Conservation (phyloP, 352 stramenopile species). For the Phytophthora agathidicida region DNA sequence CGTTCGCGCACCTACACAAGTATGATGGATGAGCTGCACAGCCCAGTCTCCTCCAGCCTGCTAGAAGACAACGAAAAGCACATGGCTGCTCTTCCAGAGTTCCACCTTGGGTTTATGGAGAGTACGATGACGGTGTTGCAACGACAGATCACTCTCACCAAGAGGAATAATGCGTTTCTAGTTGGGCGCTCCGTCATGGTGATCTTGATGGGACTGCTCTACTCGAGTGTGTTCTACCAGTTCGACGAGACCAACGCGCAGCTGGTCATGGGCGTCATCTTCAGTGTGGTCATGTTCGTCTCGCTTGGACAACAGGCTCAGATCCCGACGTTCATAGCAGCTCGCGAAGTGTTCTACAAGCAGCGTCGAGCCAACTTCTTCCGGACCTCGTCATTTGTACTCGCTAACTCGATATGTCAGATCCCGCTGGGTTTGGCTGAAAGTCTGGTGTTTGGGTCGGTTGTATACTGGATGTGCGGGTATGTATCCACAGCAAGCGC, state of each 20-base stretch:
- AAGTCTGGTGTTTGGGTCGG: slow-evolving; percentile 70
- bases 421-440: slow-evolving; percentile 50
- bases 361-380: slow-evolving; percentile 83
- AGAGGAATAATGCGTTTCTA: slow-evolving; percentile 41
- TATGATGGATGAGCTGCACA: slow-evolving; percentile 20
- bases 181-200: slow-evolving; percentile 35
- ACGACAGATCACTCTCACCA: slow-evolving; percentile 50
- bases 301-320: slow-evolving; percentile 65
- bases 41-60: slow-evolving; percentile 3
- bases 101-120: slow-evolving; percentile 36
- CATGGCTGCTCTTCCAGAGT: slow-evolving; percentile 66
- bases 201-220: slow-evolving; percentile 48
- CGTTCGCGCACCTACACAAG: slow-evolving; percentile 16
- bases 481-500: slow-evolving; percentile 16
- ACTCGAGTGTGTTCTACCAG: slow-evolving; percentile 45
- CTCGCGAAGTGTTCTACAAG: slow-evolving; percentile 76
- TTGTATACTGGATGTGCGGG: slow-evolving; percentile 88
- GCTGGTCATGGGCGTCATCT: slow-evolving; percentile 75
- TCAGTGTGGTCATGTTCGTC: slow-evolving; percentile 70
- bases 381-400: slow-evolving; percentile 66
- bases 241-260: slow-evolving; percentile 37
- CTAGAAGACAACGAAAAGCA: slow-evolving; percentile 62
- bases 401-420: slow-evolving; percentile 40
- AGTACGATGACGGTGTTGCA: slow-evolving; percentile 27
- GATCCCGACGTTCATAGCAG: slow-evolving; percentile 69